Base-by-base conservation (phyloP, 805 yeast species). In the Cyberlindnera mycetangii region DNA sequence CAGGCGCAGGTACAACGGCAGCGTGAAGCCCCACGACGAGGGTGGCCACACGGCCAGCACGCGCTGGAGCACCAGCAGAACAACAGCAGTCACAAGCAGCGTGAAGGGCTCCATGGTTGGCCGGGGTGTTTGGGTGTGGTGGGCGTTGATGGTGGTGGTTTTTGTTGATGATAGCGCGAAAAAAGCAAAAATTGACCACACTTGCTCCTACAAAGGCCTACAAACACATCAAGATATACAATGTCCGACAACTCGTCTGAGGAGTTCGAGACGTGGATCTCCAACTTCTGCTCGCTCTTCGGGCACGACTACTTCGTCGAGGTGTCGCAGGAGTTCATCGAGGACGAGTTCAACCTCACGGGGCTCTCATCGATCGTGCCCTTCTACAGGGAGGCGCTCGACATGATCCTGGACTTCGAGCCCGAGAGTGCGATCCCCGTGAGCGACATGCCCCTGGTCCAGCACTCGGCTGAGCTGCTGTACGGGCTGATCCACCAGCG, bases 401-500 rank as follows among this genome's bases (percentile, higher is more conserved):
- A 92, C 66, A 76, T 92, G 55, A 88, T 93, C 48, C 71, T 92
- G 51, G 99, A 92, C 65, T 76, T 89, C 51, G 97, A 65, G 43
- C 64, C 70, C 4, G 78, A 75, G 41, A 59, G 62, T 10, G 79
- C 78, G 21, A 72, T 75, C 38, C 81, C 76, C 54, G 72, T 79
- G 52, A 80, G 87, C 9, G 83, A 81, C 54, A 75, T 84, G 55
- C 87, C 93, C 6, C 64, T 88, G 47, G 76, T 92, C 31, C 90
- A 89, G 47, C 95, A 86, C 62, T 80, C 92, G 14, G 98, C 98
- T 0, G 97, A 90, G 66, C 76, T 89, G 44, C 71, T 93, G 38
- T 93, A 92, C 64, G 99, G 99, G 2, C 72, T 93, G 48, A 90
- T 93, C 42, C 99, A 93, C 66, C 96, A 97, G 7, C 72, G 99